phyloP scores from a whole-genome alignment of 2,329 filamentous ascomycete species.

The Sclerotinia nivalis region DNA sequence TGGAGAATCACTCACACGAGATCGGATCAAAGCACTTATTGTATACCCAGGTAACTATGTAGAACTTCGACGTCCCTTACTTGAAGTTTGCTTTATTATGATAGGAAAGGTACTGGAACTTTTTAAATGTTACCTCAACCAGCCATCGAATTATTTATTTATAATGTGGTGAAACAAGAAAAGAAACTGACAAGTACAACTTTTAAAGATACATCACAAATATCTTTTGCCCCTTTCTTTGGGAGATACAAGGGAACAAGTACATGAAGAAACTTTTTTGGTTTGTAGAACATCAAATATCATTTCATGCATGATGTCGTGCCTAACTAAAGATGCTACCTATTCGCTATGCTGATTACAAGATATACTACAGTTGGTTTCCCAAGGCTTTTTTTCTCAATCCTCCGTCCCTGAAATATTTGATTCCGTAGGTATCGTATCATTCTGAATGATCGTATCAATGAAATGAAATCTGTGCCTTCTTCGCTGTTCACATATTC shows the following conservation, averaged over 20 bases:
- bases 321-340: conserved; percentile 22
- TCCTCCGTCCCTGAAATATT: conserved; percentile 27
- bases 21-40: conserved; percentile 13
- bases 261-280: neutral
- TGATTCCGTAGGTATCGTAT: conserved; percentile 28
- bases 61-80: conserved; percentile 11
- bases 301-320: conserved; percentile 24
- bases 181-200: neutral
- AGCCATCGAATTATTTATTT: neutral
- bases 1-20: neutral
- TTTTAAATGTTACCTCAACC: neutral
- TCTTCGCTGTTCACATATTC: neutral
- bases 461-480: conserved; percentile 4
- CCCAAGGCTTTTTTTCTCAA: conserved; percentile 30
- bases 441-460: conserved; percentile 23
- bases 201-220: conserved; percentile 2
- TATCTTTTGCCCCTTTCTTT: neutral
- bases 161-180: conserved; percentile 1
- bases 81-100: neutral
- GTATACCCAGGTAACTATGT: neutral
- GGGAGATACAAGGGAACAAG: neutral
- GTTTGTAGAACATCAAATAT: conserved; percentile 21
- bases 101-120: neutral
- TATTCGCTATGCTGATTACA: conserved; percentile 33
- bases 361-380: conserved; percentile 27